A percentile compares a stretch with the other conserved stretches of the same genome.
Evolutionary conservation across 352 stramenopile genomes (phyloP).

Genomic region (Pythium aristosporum): DNA sequence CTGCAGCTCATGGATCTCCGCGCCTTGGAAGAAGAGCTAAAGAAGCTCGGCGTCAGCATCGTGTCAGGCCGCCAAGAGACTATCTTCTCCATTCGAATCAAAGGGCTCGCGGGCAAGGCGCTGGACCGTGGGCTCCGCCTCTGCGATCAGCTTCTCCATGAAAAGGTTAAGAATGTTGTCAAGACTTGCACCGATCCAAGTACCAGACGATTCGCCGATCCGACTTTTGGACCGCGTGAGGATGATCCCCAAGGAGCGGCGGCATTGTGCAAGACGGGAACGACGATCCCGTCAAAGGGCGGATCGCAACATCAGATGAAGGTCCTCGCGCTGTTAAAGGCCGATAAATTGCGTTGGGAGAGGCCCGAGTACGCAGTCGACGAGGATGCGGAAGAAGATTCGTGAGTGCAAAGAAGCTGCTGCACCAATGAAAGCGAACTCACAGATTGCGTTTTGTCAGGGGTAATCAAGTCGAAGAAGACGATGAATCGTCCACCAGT

Average conservation of each 20-base stretch:
- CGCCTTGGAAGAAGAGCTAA: constrained; percentile 74
- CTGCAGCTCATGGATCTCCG: constrained; percentile 38
- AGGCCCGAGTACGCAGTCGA: constrained; percentile 58
- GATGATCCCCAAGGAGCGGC: constrained; percentile 54
- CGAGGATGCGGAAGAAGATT: constrained; percentile 22
- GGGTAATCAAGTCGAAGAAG: constrained; percentile 32
- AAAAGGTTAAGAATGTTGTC: constrained; percentile 71
- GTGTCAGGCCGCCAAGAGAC: constrained; percentile 76
- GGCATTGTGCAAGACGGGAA: constrained; percentile 67
- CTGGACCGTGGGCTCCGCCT: constrained; percentile 56
- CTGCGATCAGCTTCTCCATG: constrained; percentile 68
- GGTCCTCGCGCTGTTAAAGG: constrained; percentile 63
- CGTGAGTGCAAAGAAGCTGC: constrained; percentile 9
- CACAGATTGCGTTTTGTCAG: constrained; percentile 1
- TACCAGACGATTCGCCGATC: constrained; percentile 70
- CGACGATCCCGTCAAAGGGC: constrained; percentile 56
- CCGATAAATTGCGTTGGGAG: constrained; percentile 81
- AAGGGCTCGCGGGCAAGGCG: constrained; percentile 58
- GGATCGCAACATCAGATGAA: constrained; percentile 76
- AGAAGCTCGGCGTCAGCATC: constrained; percentile 73
- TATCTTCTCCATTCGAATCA: constrained; percentile 74
- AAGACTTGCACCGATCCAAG: constrained; percentile 43
- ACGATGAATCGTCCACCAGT: constrained; percentile 33
- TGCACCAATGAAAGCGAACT: not conserved
- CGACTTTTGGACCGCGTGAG: constrained; percentile 72